Conservation (phyloP, 1,284 basidiomycete genomes). For the Exobasidium rhododendri region DNA sequence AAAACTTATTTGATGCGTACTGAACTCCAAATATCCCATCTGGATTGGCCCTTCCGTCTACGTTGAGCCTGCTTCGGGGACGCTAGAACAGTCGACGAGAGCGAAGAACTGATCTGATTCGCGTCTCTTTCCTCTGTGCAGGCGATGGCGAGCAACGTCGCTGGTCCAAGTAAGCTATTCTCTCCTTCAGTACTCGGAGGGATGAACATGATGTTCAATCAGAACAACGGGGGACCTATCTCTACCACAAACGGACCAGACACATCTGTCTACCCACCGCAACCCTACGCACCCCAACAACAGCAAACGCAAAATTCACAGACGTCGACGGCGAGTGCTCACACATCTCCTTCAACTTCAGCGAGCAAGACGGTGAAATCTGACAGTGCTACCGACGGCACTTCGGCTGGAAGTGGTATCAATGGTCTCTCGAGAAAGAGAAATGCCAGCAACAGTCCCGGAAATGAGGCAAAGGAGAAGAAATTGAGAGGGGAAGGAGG, state of each 20-base stretch:
- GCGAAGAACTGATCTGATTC: neutral
- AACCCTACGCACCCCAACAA: constrained; percentile 28
- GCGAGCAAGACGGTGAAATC: constrained; percentile 11
- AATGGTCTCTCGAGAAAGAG: constrained; percentile 30
- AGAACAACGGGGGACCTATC: neutral
- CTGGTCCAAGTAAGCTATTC: neutral
- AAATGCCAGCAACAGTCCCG: constrained; percentile 36
- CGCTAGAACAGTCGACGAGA: no score
- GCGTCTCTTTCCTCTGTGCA: neutral
- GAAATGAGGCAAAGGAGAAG: constrained; percentile 37
- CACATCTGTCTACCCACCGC: constrained; percentile 31
- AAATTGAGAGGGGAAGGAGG: neutral
- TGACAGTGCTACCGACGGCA: constrained; percentile 24
- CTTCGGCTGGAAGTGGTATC: constrained; percentile 14
- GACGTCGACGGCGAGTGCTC: constrained; percentile 10
- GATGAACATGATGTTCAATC: constrained; percentile 5
- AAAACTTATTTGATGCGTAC: no score
- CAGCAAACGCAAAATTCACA: neutral
- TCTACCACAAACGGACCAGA: neutral
- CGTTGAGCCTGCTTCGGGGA: no score
- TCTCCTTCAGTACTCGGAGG: neutral
- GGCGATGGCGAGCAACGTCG: constrained; percentile 8
- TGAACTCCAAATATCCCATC: no score
- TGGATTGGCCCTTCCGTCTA: no score
- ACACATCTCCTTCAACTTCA: constrained; percentile 26